These are phyloP conservation scores for Chaetomium globosum DNA, from an alignment of 2,329 filamentous ascomycete species.

Conservation along the genomic window DNA sequence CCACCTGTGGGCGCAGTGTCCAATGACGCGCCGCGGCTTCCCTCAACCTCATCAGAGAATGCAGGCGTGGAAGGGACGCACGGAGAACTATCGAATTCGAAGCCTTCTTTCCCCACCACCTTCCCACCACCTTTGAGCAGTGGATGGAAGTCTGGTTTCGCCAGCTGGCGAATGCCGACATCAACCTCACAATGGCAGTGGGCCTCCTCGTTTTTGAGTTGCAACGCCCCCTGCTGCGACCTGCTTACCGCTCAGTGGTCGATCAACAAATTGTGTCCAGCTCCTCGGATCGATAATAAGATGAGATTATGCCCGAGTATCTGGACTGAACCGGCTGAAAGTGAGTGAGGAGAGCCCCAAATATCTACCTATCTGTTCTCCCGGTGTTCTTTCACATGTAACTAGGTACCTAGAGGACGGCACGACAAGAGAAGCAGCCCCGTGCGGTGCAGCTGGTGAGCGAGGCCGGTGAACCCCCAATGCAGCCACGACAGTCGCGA, in stretches of 20 bases:
- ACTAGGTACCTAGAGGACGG: too few species aligned
- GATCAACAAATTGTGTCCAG: constrained; percentile 34
- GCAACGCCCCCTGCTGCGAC: constrained; percentile 25
- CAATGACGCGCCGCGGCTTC: constrained; percentile 33
- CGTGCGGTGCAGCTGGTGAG: not conserved
- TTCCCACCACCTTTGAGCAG: constrained; percentile 17
- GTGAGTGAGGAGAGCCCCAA: not conserved
- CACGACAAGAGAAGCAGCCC: not conserved
- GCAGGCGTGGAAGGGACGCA: constrained; percentile 33
- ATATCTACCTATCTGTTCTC: not conserved
- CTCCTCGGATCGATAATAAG: constrained; percentile 36
- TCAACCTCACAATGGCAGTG: constrained; percentile 18
- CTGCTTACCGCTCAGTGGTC: constrained; percentile 26
- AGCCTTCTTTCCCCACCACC: constrained; percentile 18
- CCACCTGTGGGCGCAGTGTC: constrained; percentile 28
- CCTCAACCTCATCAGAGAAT: constrained; percentile 35
- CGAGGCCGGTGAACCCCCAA: not conserved
- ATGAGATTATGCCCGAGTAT: constrained; percentile 21
- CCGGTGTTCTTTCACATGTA: not conserved
- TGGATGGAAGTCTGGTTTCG: constrained; percentile 2
- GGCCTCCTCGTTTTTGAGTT: constrained; percentile 26
- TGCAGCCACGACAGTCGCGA: not conserved
- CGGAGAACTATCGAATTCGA: constrained; percentile 36
- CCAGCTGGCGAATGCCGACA: constrained; percentile 14
- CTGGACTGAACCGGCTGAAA: constrained; percentile 13